Base-by-base conservation (phyloP, 2,329 filamentous ascomycete genomes). In the Fusarium verticillioides region DNA sequence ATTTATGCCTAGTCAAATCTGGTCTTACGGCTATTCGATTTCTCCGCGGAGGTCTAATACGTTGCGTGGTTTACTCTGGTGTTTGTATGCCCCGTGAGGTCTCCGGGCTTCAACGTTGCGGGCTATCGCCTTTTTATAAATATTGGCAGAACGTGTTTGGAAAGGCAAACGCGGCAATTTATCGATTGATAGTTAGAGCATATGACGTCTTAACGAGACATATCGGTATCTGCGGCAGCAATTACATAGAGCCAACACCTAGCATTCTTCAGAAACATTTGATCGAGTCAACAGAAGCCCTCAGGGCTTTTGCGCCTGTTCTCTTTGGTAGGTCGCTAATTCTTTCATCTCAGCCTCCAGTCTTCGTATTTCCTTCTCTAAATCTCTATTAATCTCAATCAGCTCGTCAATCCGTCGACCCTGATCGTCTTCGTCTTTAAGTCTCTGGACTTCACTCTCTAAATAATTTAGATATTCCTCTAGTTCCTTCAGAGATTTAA, bases 1-100 rank as follows among this genome's bases (percentile, higher is more conserved):
- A 0, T n/a, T 9, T 3, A 3, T 40, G 0, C 2, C 12, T 2
- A 5, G n/a, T 40, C 5, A 15, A 9, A 8, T 23, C 15, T 23
- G 15, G 15, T 23, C 40, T 43, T 43, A 43, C 40, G 9, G 15
- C n/a, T 18, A 11, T 23, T 43, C 40, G 15, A n/a, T 42, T 18
- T 23, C 9, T 43, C 4, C 4, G 9, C n/a, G 5, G n/a, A 15
- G 1, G 15, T 9, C 39, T n/a, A 23, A 7, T 43, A 3, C 16
- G 8, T 11, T n/a, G 16, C n/a, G 40, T 43, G 21, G 13, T 9
- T 43, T 23, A 23, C 13, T n/a, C 4, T 43, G 7, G 40, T 23
- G 6, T 43, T 43, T 11, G 15, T 15, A 18, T 0, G 15, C 15
- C 15, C 9, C 0, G 5, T 23, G 4, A 10, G 10, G n/a, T 43